Percentiles rank a stretch among this genome's conserved stretches.
phyloP scores from a whole-genome alignment of 768 basidiomycete genomes.

The Mycena maculata region DNA sequence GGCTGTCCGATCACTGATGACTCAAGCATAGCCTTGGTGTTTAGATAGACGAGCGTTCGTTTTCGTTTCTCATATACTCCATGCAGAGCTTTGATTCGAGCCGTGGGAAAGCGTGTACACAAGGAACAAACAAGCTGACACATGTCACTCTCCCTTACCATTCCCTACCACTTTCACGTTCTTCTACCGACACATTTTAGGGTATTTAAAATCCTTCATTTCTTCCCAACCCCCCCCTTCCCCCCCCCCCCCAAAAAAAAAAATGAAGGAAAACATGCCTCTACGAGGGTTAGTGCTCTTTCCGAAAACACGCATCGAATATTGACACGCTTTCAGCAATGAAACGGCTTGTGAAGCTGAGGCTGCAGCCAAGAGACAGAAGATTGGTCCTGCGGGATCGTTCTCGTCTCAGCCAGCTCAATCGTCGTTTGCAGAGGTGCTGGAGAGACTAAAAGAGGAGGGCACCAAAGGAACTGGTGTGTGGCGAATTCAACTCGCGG shows the following conservation, averaged over 20 bases:
- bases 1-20: too few species aligned
- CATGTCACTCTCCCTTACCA: not conserved
- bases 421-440: slow-evolving; percentile 71
- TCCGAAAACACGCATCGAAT: slow-evolving; percentile 17
- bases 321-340: slow-evolving; percentile 37
- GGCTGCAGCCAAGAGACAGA: slow-evolving; percentile 67
- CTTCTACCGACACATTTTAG: slow-evolving; percentile 15
- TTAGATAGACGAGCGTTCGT: too few species aligned
- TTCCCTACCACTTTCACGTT: not conserved
- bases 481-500: slow-evolving; percentile 31
- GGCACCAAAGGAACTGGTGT: slow-evolving; percentile 56
- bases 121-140: slow-evolving; percentile 15
- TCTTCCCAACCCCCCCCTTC: not conserved
- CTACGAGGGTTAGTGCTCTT: slow-evolving; percentile 14
- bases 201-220: not conserved
- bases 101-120: not conserved
- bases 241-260: too few species aligned
- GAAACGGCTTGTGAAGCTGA: slow-evolving; percentile 40
- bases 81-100: too few species aligned
- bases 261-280: slow-evolving; percentile 28
- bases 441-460: slow-evolving; percentile 71
- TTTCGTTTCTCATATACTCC: too few species aligned
- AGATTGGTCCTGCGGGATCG: slow-evolving; percentile 53
- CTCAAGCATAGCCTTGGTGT: too few species aligned
- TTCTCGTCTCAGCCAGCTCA: slow-evolving; percentile 56